Conservation (phyloP, 225 moss, liverwort and hornwort genomes). For the Marchantia polymorpha region DNA sequence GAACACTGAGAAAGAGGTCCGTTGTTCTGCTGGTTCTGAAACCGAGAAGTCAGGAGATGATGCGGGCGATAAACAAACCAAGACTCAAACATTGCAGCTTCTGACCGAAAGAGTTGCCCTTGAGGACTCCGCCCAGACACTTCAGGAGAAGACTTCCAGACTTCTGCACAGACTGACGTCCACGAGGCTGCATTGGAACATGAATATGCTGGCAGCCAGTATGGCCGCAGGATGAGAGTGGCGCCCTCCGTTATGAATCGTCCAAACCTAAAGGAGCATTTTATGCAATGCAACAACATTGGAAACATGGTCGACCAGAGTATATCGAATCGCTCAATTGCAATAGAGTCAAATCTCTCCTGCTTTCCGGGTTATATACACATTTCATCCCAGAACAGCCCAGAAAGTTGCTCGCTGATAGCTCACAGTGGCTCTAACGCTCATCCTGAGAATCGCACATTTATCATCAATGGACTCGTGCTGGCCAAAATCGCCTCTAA, state of each 20-base stretch:
- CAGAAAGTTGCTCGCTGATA: neutral
- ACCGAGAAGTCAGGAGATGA: neutral
- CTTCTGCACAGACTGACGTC: conserved; percentile 39
- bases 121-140: conserved; percentile 41
- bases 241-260: neutral
- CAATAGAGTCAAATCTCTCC: neutral
- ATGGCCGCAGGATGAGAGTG: conserved; percentile 13
- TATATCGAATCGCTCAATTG: neutral
- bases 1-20: neutral
- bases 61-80: neutral
- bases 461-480: too few relatives aligned
- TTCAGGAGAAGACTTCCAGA: conserved; percentile 41
- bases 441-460: neutral
- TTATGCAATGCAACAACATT: neutral
- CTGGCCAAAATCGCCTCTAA: neutral
- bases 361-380: neutral
- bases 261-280: neutral
- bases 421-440: neutral
- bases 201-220: conserved; percentile 23
- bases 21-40: neutral
- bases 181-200: conserved; percentile 33
- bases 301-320: neutral
- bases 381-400: neutral
- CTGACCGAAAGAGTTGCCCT: conserved; percentile 35
- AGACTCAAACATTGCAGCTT: conserved; percentile 13